phyloP scores from a whole-genome alignment of 768 basidiomycete genomes.

The Arthromyces matolae region DNA sequence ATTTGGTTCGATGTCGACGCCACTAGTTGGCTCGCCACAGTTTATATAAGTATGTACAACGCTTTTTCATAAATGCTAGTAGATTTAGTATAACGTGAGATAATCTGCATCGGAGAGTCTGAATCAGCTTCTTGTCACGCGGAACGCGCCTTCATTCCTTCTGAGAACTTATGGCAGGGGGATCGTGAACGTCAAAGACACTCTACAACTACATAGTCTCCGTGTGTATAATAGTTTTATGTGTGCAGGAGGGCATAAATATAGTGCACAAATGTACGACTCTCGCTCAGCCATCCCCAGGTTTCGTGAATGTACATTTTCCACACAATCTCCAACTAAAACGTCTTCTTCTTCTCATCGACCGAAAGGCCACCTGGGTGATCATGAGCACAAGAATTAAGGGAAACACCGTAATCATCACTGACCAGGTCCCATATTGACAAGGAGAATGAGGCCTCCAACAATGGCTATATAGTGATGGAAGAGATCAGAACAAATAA shows the following conservation, averaged over 20 bases:
- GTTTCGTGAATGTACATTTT: too few relatives aligned
- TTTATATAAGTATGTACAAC: too few relatives aligned
- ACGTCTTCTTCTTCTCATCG: conserved; percentile 99
- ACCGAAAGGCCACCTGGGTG: conserved; percentile 93
- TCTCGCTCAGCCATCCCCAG: too few relatives aligned
- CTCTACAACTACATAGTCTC: conserved; percentile 4
- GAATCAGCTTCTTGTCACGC: too few relatives aligned
- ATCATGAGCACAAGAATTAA: conserved; percentile 10
- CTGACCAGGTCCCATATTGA: conserved; percentile 95
- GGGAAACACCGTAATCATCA: conserved; percentile 8
- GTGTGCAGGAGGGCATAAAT: conserved; percentile 16
- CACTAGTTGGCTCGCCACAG: too few relatives aligned
- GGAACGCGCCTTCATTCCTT: too few relatives aligned
- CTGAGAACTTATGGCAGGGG: background rate
- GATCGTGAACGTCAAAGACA: background rate
- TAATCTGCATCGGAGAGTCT: too few relatives aligned
- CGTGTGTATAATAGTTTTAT: conserved; percentile 16
- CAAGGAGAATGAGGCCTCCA: conserved; percentile 93
- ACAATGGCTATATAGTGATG: conserved; percentile 63
- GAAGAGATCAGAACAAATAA: conserved; percentile 7
- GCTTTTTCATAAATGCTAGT: too few relatives aligned
- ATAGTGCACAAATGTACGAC: conserved; percentile 16
- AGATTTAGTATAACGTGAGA: too few relatives aligned
- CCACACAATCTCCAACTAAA: conserved; percentile 31
- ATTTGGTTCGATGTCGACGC: too few relatives aligned